Conservation (phyloP, 2,329 filamentous ascomycete species). For the Xylaria polymorpha region DNA sequence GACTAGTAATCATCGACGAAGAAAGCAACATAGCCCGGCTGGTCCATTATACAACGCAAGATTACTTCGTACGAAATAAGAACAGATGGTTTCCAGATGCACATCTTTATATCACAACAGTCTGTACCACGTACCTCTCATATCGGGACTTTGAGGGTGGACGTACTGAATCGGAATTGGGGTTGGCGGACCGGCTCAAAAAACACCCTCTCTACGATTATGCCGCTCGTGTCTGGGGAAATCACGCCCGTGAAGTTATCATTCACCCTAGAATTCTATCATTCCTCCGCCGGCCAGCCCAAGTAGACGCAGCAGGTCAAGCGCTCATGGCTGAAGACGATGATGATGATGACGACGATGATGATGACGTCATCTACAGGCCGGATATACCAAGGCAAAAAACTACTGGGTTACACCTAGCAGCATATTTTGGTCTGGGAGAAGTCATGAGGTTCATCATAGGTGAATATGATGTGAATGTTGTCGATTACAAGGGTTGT, state of each 20-base stretch:
- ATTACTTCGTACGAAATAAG: slow-evolving; percentile 55
- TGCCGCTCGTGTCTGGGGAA: slow-evolving; percentile 15
- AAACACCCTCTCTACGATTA: slow-evolving; percentile 26
- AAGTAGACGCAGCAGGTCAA: slow-evolving; percentile 21
- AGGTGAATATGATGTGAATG: not conserved
- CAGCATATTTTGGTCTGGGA: slow-evolving; percentile 15
- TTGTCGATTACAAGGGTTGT: not conserved
- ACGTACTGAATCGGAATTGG: not conserved
- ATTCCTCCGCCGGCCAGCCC: slow-evolving; percentile 14
- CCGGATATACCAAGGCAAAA: no score
- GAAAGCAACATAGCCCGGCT: slow-evolving; percentile 55
- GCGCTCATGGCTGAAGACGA: no score
- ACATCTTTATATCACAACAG: slow-evolving; percentile 9
- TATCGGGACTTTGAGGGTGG: slow-evolving; percentile 17
- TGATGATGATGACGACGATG: no score
- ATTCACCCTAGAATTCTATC: not conserved
- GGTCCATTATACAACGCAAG: slow-evolving; percentile 60
- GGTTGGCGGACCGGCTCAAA: no score
- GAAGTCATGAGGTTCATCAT: not conserved
- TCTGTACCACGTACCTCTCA: slow-evolving; percentile 24
- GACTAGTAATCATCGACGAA: slow-evolving; percentile 56
- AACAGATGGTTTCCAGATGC: slow-evolving; percentile 50
- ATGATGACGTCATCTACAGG: no score
- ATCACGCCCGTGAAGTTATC: not conserved
- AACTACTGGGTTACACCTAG: slow-evolving; percentile 16